Evolutionary conservation across 345 rosid species (phyloP).

Genomic region (Populus tremula): DNA sequence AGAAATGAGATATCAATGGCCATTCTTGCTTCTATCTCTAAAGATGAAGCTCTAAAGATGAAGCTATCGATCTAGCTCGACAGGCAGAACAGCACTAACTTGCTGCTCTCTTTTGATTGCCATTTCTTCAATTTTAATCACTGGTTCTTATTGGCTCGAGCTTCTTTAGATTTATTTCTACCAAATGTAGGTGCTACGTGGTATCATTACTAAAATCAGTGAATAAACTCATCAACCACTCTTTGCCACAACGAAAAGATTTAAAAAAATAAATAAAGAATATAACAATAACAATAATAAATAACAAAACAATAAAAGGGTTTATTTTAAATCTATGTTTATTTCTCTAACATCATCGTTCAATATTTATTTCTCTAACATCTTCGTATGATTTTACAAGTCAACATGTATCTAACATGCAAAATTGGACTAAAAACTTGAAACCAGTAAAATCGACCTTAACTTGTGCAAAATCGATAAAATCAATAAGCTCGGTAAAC

Average conservation of each 20-base stretch:
- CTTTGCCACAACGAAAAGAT: neutral
- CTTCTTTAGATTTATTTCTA: neutral
- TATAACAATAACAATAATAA: too few relatives aligned
- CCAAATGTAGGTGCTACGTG: constrained; percentile 4
- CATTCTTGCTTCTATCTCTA: constrained; percentile 13
- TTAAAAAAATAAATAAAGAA: too few relatives aligned
- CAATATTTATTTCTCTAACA: too few relatives aligned
- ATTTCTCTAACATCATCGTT: too few relatives aligned
- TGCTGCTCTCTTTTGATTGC: neutral
- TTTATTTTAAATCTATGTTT: too few relatives aligned
- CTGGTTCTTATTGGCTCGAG: neutral
- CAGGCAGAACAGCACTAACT: neutral
- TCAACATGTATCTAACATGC: too few relatives aligned
- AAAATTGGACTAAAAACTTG: too few relatives aligned
- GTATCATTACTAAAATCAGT: neutral
- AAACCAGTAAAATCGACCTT: too few relatives aligned
- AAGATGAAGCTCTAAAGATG: neutral
- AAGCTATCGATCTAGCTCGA: neutral
- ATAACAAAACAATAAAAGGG: too few relatives aligned
- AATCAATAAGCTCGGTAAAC: too few relatives aligned
- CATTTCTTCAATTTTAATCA: constrained; percentile 13
- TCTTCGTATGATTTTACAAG: too few relatives aligned
- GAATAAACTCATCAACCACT: neutral
- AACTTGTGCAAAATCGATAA: too few relatives aligned
- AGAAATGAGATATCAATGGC: neutral